Base-by-base conservation (phyloP, 2,329 filamentous ascomycete species). In the Beauveria sp. region DNA sequence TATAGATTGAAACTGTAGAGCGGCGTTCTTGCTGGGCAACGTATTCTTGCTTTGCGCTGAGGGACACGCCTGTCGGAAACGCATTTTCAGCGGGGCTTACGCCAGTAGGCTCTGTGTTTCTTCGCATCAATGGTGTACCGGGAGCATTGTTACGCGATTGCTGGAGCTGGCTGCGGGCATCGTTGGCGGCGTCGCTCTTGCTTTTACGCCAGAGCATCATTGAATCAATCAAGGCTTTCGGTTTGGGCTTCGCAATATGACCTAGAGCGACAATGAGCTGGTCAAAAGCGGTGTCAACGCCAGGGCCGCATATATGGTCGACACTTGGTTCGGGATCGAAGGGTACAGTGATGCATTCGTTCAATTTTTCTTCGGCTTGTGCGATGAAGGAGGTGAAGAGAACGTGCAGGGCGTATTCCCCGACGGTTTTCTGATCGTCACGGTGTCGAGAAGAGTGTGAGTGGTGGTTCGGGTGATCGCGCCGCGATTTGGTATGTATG, bases 191-290 rank as follows among this genome's bases (percentile, higher is more conserved):
- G 74, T 98, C 93, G 66, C 92, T 96, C 77, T 98, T 98, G 66
- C 86, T 90, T 74, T 97, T 98, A 61, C 95, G 87, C 95, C 95
- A 99, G 38, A 96, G 83, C 91, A 99, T 99, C 73, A 99, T 92
- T 22, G 91, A 93, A 74, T 99, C 95, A 69, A 99, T 97, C 57
- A 99, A 77, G 5, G 92, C 90, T 72, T 96, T 98, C 5, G 96
- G 96, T 71, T 96, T 96, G 66, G 93, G 89, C 63, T 91, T 90
- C 58, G 93, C 91, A 70, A 99, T 96, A 72, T 98, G 93, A 3
- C 95, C 95, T 45, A 99, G 81, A 18, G 96, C 95, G 30, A 88
- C 86, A 65, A 99, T 96, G 68, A 96, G 85, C 75, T 98, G 93
- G 73, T 99, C 95, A 71, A 99, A 99, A 12, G 85, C 86, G 1